Evolutionary conservation across 306 rosid genomes (phyloP).

Genomic region (Casuarina glauca): DNA sequence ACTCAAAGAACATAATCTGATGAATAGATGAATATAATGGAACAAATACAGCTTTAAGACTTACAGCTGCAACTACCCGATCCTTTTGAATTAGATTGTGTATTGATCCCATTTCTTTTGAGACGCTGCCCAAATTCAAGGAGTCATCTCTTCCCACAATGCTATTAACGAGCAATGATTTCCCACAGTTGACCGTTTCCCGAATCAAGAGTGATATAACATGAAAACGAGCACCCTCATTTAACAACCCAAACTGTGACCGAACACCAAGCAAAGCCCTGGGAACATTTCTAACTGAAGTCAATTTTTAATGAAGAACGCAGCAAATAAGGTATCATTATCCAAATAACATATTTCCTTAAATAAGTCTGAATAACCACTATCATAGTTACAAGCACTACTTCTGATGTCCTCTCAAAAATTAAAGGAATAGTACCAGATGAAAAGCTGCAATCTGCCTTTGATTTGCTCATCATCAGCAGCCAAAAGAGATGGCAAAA

Average conservation of each 20-base stretch:
- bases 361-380: conserved; percentile 3
- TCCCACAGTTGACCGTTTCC: conserved; percentile 78
- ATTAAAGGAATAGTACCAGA: conserved; percentile 61
- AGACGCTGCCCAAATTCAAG: conserved; percentile 42
- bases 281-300: conserved; percentile 39
- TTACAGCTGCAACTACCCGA: conserved; percentile 85
- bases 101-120: conserved; percentile 70
- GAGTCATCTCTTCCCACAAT: conserved; percentile 67
- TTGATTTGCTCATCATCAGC: conserved; percentile 98
- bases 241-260: conserved; percentile 76
- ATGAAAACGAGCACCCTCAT: conserved; percentile 92
- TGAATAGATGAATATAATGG: neutral
- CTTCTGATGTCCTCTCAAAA: conserved; percentile 15
- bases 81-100: conserved; percentile 89
- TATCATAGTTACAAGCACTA: conserved; percentile 16
- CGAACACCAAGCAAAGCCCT: conserved; percentile 92
- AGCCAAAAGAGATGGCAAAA: conserved; percentile 77
- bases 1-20: neutral
- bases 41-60: conserved; percentile 38
- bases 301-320: conserved; percentile 32
- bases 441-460: conserved; percentile 82
- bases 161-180: conserved; percentile 86
- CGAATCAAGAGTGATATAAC: conserved; percentile 88
- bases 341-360: neutral
- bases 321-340: neutral